Evolutionary conservation across 2,329 filamentous ascomycete species (phyloP), one percentile per base, ranked within the genome.

Genomic region (Apiospora aurea): DNA sequence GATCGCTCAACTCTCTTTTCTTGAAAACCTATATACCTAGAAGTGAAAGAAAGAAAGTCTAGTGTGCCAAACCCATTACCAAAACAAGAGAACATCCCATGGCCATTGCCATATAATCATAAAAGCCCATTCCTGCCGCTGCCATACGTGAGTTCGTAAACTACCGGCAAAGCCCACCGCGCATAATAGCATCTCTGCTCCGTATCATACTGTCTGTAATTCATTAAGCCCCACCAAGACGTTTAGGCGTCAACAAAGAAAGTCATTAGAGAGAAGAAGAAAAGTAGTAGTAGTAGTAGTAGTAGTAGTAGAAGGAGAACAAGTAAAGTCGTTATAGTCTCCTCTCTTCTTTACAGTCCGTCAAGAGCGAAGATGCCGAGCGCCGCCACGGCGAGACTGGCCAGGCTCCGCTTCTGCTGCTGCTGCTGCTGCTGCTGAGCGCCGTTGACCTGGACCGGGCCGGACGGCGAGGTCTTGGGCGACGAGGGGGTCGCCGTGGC

Each of bases 21-120:
- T 64, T 41, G 34, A n/a, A 41, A 57, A 64, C 41, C 11, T 64
- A 64, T 64, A 41, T 64, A 34, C 34, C 57, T n/a, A 38, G 57
- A 64, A 64, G 57, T n/a, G 18, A 64, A 64, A 7, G 38, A 13
- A 64, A 64, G 1, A 41, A n/a, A 21, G 4, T 41, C 51, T 57
- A 57, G 34, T 41, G 57, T 41, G 34, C 57, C 34, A 41, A 64
- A 21, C 57, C 57, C 7, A 57, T 34, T 38, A 64, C 18, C 34
- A 41, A n/a, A 41, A 64, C 5, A 41, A 18, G 7, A 41, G 41
- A 18, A 13, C 38, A 21, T 18, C 57, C 57, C 7, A 11, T 34
- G 34, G 21, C 41, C 57, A 41, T 64, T 38, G 34, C 57, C 57
- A 41, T 64, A 61, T 41, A 41, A 41, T 64, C 34, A 64, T 64